Evolutionary conservation across 1,139 yeast genomes (phyloP), one percentile per base, ranked within the genome.

Genomic region (Kodamaea suecica): DNA sequence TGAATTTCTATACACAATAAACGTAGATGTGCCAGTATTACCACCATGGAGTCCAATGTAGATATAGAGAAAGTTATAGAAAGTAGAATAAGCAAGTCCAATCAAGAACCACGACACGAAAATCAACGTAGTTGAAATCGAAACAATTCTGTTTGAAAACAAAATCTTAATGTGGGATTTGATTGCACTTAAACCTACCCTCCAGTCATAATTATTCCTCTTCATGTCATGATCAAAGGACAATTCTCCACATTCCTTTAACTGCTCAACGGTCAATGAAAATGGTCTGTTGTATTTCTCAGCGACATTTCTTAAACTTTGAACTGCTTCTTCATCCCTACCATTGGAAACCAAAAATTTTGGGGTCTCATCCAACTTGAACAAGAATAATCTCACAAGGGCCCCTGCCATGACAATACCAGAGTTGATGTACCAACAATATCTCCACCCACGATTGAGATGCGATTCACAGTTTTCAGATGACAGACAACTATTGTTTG

Each of bases 41-140:
- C 67, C 75, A 23, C 80, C 78, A 46, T 72, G 64, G 15, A 64
- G 55, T 6, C 63, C 17, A 44, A 34, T n/a, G 34, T 25, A 13
- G 12, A 29, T 23, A 27, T 35, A 37, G 16, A 42, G 29, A 34
- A 42, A 42, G 23, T 27, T 26, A 28, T 33, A 34, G 28, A 34
- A 40, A 14, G 35, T 26, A 25, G 33, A 30, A 31, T 42, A 41
- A 17, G 40, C 37, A 12, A 40, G 25, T 13, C 44, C 46, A 19
- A 41, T 39, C 15, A 36, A 19, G 15, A 29, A 23, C 36, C 36
- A 33, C 1, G 77, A 70, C 3, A 59, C 29, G 38, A 72, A 57
- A 25, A 73, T 50, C 30, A 75, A 51, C 12, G 49, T 12, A 1
- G 76, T 64, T 3, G 77, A 70, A 31, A 58, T 48, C 4, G 63